A percentile compares a stretch with the other conserved stretches of the same genome.
phyloP scores from a whole-genome alignment of 176 grass and related monocot genomes.

The Tillandsia leiboldiana region DNA sequence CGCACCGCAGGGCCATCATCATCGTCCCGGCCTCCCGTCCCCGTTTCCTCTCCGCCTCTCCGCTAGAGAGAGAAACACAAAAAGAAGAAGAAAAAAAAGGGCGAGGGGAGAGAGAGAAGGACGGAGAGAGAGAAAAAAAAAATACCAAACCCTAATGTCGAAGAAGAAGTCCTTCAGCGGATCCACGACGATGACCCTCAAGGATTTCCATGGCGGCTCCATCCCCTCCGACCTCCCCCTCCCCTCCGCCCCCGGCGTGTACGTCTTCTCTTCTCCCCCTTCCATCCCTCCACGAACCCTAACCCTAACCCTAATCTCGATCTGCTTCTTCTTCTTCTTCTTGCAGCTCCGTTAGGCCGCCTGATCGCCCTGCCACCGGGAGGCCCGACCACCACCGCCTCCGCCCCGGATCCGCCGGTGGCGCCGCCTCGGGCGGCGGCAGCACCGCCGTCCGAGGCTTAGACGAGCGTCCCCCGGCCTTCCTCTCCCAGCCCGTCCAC shows the following conservation, averaged over 20 bases:
- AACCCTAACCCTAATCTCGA: neutral
- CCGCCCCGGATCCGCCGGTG: conserved; percentile 28
- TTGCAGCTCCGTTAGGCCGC: conserved; percentile 48
- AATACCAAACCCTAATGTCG: conserved; percentile 37
- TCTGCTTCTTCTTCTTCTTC: neutral
- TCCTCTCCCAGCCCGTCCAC: conserved; percentile 36
- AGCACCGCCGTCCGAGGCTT: conserved; percentile 14
- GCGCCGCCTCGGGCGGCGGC: conserved; percentile 20
- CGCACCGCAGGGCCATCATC: neutral
- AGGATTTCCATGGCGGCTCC: conserved; percentile 97
- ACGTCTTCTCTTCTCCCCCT: conserved; percentile 10
- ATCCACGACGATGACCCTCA: conserved; percentile 79
- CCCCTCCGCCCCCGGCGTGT: conserved; percentile 80
- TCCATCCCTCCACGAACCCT: neutral
- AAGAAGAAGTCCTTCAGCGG: conserved; percentile 67
- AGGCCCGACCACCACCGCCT: conserved; percentile 17
- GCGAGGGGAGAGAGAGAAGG: neutral
- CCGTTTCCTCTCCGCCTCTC: neutral
- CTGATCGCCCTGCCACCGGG: conserved; percentile 27
- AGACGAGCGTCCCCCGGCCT: conserved; percentile 25
- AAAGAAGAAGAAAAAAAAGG: neutral
- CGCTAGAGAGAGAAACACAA: neutral
- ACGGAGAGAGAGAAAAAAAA: neutral
- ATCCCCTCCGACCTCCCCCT: conserved; percentile 90
- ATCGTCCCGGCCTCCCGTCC: neutral